phyloP scores from a whole-genome alignment of 352 stramenopile species.

The Peronospora farinosa region DNA sequence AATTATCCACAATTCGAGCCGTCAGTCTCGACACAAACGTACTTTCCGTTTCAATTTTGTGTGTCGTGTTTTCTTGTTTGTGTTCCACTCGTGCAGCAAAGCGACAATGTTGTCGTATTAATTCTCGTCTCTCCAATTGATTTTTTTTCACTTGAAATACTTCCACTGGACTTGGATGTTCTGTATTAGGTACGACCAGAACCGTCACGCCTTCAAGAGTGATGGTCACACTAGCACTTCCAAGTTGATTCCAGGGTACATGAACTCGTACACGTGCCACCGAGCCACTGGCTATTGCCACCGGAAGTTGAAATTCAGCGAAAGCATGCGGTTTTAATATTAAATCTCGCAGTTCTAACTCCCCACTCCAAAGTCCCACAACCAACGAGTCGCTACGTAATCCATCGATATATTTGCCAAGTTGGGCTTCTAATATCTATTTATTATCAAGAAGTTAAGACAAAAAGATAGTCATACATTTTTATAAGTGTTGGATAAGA shows the following conservation, averaged over 20 bases:
- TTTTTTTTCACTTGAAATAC: slow-evolving; percentile 51
- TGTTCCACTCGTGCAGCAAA: slow-evolving; percentile 40
- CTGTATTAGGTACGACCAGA: slow-evolving; percentile 59
- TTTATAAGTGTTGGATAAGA: too few species aligned
- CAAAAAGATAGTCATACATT: too few species aligned
- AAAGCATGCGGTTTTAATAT: slow-evolving; percentile 71
- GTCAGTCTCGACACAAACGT: slow-evolving; percentile 77
- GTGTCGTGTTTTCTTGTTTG: background rate
- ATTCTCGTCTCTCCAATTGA: slow-evolving; percentile 56
- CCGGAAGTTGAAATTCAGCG: slow-evolving; percentile 65
- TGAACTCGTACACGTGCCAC: slow-evolving; percentile 63
- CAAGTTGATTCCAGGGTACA: slow-evolving; percentile 84
- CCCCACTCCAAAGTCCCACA: slow-evolving; percentile 78
- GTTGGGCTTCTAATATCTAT: slow-evolving; percentile 71
- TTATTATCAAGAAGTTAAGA: too few species aligned
- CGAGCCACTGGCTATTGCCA: slow-evolving; percentile 51
- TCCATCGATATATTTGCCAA: slow-evolving; percentile 80
- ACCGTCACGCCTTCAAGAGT: slow-evolving; percentile 65
- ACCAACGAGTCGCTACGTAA: slow-evolving; percentile 74
- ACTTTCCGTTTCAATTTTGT: slow-evolving; percentile 52
- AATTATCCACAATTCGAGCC: slow-evolving; percentile 69
- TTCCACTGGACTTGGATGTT: slow-evolving; percentile 43
- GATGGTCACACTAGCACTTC: slow-evolving; percentile 70
- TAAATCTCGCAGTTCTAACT: slow-evolving; percentile 67
- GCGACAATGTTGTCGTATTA: slow-evolving; percentile 61